phyloP scores from a whole-genome alignment of 192 early-diverging fungal genomes.

The Phycomyces blakesleeanus region DNA sequence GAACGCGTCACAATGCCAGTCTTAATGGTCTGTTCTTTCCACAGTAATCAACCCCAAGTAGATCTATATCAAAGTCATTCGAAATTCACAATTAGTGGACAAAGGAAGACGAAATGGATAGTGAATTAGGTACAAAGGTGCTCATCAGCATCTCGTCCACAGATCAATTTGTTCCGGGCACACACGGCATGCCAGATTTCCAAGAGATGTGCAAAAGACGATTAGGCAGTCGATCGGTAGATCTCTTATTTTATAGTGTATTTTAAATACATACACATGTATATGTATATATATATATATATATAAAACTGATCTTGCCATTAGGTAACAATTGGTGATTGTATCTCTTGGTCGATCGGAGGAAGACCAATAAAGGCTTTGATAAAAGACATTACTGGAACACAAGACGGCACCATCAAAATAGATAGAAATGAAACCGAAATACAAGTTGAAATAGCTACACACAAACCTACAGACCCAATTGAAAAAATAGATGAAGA shows the following conservation, averaged over 20 bases:
- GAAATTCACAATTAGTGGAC: too few species aligned
- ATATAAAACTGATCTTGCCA: background rate
- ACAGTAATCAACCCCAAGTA: too few species aligned
- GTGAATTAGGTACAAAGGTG: background rate
- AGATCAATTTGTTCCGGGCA: background rate
- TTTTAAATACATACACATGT: too few species aligned
- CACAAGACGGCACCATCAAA: background rate
- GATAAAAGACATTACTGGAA: background rate
- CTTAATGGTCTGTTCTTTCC: too few species aligned
- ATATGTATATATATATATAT: too few species aligned
- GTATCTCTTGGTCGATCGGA: background rate
- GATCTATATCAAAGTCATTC: too few species aligned
- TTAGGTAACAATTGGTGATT: background rate
- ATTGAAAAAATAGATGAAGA: conserved; percentile 1
- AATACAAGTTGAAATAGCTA: background rate
- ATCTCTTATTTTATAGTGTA: background rate
- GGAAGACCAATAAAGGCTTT: background rate
- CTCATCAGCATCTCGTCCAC: background rate
- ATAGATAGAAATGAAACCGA: background rate
- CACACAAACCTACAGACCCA: background rate
- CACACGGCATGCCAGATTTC: background rate
- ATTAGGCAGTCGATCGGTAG: background rate
- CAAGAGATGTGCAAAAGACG: background rate
- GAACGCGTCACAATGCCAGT: background rate
- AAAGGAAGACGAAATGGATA: too few species aligned